These are phyloP conservation scores for Streptanthus diversifolius DNA, from an alignment of 345 rosid species.

Conservation along the genomic window DNA sequence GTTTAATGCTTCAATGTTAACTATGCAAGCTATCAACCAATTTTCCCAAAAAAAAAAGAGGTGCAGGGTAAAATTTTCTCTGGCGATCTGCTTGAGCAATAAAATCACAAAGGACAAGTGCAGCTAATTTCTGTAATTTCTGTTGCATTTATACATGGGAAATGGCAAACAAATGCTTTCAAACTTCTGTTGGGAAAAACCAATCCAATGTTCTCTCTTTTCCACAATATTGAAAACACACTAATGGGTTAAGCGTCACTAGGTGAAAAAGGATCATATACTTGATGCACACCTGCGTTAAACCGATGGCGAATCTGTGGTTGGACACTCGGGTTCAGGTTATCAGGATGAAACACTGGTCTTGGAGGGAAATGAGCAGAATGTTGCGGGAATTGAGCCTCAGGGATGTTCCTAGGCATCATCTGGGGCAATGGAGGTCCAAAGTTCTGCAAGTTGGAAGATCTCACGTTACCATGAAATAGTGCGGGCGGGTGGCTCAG, in stretches of 20 bases:
- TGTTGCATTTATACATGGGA: slow-evolving; percentile 1
- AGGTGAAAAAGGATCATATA: slow-evolving; percentile 90
- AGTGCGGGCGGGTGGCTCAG: slow-evolving; percentile 23
- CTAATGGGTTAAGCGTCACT: slow-evolving; percentile 29
- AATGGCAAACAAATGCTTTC: not conserved
- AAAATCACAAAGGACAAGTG: not conserved
- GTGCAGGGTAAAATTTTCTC: not conserved
- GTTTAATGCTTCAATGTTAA: not conserved
- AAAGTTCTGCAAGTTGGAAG: slow-evolving; percentile 41
- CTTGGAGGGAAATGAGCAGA: slow-evolving; percentile 50
- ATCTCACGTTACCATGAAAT: slow-evolving; percentile 39
- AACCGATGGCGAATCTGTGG: slow-evolving; percentile 45
- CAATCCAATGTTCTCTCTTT: not conserved
- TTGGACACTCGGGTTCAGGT: slow-evolving; percentile 30
- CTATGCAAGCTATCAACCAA: not conserved
- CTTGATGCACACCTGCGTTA: slow-evolving; percentile 46
- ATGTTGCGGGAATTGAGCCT: slow-evolving; percentile 37
- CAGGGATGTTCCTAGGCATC: slow-evolving; percentile 47
- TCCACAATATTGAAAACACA: not conserved
- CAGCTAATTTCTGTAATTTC: not conserved
- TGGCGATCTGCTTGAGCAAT: not conserved
- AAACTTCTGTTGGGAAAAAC: not conserved
- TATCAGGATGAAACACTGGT: slow-evolving; percentile 45
- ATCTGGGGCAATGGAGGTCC: slow-evolving; percentile 42
- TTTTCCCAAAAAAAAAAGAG: too few relatives aligned